Evolutionary conservation across 2,329 filamentous ascomycete species (phyloP).

Genomic region (Fusarium tupiense): DNA sequence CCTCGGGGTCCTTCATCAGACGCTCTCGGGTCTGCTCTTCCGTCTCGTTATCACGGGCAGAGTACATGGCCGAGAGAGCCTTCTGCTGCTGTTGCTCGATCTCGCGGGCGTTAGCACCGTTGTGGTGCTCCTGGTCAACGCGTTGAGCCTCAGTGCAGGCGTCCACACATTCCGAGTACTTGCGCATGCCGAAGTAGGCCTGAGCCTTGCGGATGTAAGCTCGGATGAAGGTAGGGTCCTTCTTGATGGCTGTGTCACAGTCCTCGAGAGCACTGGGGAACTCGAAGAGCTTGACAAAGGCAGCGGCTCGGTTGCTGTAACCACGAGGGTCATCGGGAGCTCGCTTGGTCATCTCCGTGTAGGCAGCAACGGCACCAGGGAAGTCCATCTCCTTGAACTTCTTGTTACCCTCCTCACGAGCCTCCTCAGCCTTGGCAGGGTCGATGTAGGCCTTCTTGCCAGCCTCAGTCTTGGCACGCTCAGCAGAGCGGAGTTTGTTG

Average conservation of each 20-base stretch:
- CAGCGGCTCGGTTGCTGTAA: slow-evolving; percentile 96
- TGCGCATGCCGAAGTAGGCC: slow-evolving; percentile 95
- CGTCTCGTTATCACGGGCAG: slow-evolving; percentile 90
- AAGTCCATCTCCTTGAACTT: slow-evolving; percentile 98
- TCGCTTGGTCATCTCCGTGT: slow-evolving; percentile 96
- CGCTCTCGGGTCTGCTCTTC: slow-evolving; percentile 95
- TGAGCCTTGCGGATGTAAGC: slow-evolving; percentile 97
- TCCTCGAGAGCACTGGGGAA: slow-evolving; percentile 94
- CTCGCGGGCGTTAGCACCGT: slow-evolving; percentile 84
- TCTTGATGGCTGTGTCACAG: slow-evolving; percentile 90
- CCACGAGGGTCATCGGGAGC: slow-evolving; percentile 91
- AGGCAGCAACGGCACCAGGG: slow-evolving; percentile 93
- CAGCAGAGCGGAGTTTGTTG: slow-evolving; percentile 88
- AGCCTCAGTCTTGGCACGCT: slow-evolving; percentile 83
- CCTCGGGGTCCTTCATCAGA: slow-evolving; percentile 89
- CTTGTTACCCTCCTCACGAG: slow-evolving; percentile 91
- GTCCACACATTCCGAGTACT: slow-evolving; percentile 95
- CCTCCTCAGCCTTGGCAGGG: slow-evolving; percentile 92
- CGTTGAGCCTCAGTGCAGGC: slow-evolving; percentile 82
- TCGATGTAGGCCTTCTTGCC: slow-evolving; percentile 86
- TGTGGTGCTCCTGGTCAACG: slow-evolving; percentile 75
- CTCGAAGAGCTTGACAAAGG: slow-evolving; percentile 94
- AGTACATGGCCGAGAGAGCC: slow-evolving; percentile 89
- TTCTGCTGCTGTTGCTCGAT: slow-evolving; percentile 96
- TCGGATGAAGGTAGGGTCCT: slow-evolving; percentile 90